A percentile compares a stretch with the other conserved stretches of the same genome.
phyloP scores from a whole-genome alignment of 306 rosid genomes.

The Sechiopsis laciniata region DNA sequence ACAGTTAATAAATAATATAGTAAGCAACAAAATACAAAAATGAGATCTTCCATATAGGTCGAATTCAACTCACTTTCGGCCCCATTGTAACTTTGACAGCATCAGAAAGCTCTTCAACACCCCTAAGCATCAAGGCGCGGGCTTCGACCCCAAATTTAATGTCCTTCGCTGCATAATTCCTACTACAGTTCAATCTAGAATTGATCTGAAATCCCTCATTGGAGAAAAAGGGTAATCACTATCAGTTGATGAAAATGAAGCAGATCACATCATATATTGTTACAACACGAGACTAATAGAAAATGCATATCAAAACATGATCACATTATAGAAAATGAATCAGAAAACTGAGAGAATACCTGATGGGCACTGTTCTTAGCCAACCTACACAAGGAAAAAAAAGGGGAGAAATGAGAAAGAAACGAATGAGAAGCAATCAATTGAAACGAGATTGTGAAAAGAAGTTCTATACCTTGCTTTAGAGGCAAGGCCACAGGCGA shows the following conservation, averaged over 20 bases:
- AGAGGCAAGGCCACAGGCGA: constrained; percentile 39
- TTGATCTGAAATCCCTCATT: constrained; percentile 34
- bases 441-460: neutral
- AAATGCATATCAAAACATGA: neutral
- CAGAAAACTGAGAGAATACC: neutral
- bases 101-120: constrained; percentile 51
- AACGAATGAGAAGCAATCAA: neutral
- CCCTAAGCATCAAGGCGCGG: constrained; percentile 44
- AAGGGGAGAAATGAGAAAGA: constrained; percentile 11
- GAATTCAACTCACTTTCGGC: constrained; percentile 8
- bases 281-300: neutral
- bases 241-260: neutral
- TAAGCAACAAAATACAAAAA: neutral
- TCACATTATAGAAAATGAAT: neutral
- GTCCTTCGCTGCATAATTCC: constrained; percentile 51
- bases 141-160: constrained; percentile 48
- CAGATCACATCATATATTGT: neutral
- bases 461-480: constrained; percentile 40
- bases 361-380: neutral
- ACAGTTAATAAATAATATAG: neutral
- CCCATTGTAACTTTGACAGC: constrained; percentile 31
- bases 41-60: neutral
- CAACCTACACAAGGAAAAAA: neutral
- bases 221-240: neutral
- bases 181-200: constrained; percentile 30